Percentiles rank a stretch among this genome's conserved stretches.
These are phyloP conservation scores for Aspergillus nanangensis DNA, from an alignment of 495 filamentous ascomycete genomes.

Conservation along the genomic window DNA sequence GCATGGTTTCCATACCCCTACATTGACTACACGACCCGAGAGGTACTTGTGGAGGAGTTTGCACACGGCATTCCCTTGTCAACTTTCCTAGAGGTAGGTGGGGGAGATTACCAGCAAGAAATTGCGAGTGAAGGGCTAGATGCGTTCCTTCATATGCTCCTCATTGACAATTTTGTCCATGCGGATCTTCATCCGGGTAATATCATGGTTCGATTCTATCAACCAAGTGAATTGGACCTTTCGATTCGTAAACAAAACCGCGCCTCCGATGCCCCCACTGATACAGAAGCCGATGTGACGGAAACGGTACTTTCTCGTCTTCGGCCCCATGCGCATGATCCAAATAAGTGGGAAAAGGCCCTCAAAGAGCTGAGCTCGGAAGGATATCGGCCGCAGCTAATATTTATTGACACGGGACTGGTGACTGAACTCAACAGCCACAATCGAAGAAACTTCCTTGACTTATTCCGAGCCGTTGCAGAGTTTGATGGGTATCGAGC, in stretches of 20 bases:
- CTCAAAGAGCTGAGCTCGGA: slow-evolving; percentile 78
- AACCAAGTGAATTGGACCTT: slow-evolving; percentile 66
- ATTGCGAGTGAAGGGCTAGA: slow-evolving; percentile 95
- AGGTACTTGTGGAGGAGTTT: slow-evolving; percentile 94
- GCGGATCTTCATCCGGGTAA: slow-evolving; percentile 98
- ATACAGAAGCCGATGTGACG: slow-evolving; percentile 66
- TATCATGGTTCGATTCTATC: slow-evolving; percentile 99
- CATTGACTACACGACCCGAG: slow-evolving; percentile 80
- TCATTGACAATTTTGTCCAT: slow-evolving; percentile 97
- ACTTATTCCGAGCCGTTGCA: slow-evolving; percentile 91
- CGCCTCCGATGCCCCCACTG: slow-evolving; percentile 47
- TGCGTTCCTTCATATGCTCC: slow-evolving; percentile 95
- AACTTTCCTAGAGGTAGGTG: slow-evolving; percentile 85
- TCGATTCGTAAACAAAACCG: slow-evolving; percentile 49
- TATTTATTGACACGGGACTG: slow-evolving; percentile 97
- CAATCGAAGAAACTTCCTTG: slow-evolving; percentile 90
- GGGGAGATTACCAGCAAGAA: slow-evolving; percentile 87
- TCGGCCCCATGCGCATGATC: slow-evolving; percentile 62
- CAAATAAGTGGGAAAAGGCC: slow-evolving; percentile 65
- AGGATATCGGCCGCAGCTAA: slow-evolving; percentile 88
- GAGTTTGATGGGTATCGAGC: slow-evolving; percentile 97
- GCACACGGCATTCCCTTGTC: slow-evolving; percentile 89
- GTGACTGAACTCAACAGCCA: slow-evolving; percentile 86
- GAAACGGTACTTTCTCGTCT: slow-evolving; percentile 78
- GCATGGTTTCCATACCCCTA: slow-evolving; percentile 97